These are phyloP conservation scores for Penicillium turbatum DNA, from an alignment of 495 filamentous ascomycete species.

Conservation along the genomic window DNA sequence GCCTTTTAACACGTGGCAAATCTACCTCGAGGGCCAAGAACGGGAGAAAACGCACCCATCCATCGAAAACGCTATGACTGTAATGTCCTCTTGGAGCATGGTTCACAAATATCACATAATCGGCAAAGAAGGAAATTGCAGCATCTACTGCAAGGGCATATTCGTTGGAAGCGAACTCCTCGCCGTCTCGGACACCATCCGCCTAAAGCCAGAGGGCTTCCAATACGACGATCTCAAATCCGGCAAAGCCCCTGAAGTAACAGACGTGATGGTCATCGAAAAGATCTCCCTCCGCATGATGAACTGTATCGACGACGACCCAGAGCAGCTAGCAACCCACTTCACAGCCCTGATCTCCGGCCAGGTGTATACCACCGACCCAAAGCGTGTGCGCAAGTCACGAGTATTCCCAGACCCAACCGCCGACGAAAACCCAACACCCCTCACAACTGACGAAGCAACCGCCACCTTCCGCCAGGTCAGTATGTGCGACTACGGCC, in stretches of 20 bases:
- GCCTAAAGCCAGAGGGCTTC: slow-evolving; percentile 40
- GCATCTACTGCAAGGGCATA: slow-evolving; percentile 49
- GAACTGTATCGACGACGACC: slow-evolving; percentile 43
- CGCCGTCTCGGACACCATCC: slow-evolving; percentile 48
- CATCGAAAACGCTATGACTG: slow-evolving; percentile 50
- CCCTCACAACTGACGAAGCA: slow-evolving; percentile 31
- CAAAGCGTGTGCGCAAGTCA: slow-evolving; percentile 16
- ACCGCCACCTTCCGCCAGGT: slow-evolving; percentile 34
- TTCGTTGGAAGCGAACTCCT: slow-evolving; percentile 55
- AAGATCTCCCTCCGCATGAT: slow-evolving; percentile 45
- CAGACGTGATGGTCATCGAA: slow-evolving; percentile 51
- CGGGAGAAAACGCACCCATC: slow-evolving; percentile 48
- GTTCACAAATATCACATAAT: slow-evolving; percentile 47
- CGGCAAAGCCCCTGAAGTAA: slow-evolving; percentile 21
- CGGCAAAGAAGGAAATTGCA: slow-evolving; percentile 52
- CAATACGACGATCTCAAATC: not conserved
- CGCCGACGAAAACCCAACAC: slow-evolving; percentile 1
- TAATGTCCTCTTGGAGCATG: slow-evolving; percentile 50
- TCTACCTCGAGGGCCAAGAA: slow-evolving; percentile 37
- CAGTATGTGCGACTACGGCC: slow-evolving; percentile 39
- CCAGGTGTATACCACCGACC: slow-evolving; percentile 44
- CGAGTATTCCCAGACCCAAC: not conserved
- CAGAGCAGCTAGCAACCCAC: slow-evolving; percentile 39
- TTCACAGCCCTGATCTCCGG: slow-evolving; percentile 43
- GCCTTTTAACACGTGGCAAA: slow-evolving; percentile 50